A percentile compares a stretch with the other conserved stretches of the same genome.
phyloP scores from a whole-genome alignment of 2,329 filamentous ascomycete genomes.

The Trichophyton equinum region DNA sequence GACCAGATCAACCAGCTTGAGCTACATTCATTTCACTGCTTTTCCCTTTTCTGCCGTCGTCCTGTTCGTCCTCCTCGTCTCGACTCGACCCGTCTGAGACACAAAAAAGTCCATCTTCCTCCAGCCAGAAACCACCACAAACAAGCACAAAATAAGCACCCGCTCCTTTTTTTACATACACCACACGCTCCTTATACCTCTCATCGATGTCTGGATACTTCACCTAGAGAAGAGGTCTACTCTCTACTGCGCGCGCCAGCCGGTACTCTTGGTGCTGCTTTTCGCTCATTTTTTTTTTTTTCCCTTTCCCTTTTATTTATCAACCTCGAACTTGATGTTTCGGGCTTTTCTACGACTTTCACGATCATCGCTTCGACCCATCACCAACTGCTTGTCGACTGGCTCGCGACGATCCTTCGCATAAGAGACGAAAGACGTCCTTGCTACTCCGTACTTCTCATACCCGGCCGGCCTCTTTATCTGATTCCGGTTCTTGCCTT shows the following conservation, averaged over 20 bases:
- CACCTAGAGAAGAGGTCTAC: not conserved
- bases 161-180: too few species aligned
- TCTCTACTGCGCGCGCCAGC: not conserved
- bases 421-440: not conserved
- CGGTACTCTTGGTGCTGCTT: conserved; percentile 1
- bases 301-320: not conserved
- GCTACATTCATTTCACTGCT: not conserved
- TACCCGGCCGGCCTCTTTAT: not conserved
- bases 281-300: conserved; percentile 6
- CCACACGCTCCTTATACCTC: not conserved
- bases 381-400: conserved; percentile 10
- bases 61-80: not conserved
- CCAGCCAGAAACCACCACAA: too few species aligned
- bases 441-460: not conserved
- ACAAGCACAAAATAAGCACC: too few species aligned
- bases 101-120: not conserved
- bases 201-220: conserved; percentile 7
- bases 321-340: conserved; percentile 15
- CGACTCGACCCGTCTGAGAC: conserved; percentile 1
- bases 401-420: conserved; percentile 13
- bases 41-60: not conserved
- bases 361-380: conserved; percentile 8
- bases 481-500: not conserved
- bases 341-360: conserved; percentile 15
- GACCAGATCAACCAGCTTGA: not conserved